These are phyloP conservation scores for Jimgerdemannia flammicorona DNA, from an alignment of 192 early-diverging fungal genomes.

Conservation along the genomic window DNA sequence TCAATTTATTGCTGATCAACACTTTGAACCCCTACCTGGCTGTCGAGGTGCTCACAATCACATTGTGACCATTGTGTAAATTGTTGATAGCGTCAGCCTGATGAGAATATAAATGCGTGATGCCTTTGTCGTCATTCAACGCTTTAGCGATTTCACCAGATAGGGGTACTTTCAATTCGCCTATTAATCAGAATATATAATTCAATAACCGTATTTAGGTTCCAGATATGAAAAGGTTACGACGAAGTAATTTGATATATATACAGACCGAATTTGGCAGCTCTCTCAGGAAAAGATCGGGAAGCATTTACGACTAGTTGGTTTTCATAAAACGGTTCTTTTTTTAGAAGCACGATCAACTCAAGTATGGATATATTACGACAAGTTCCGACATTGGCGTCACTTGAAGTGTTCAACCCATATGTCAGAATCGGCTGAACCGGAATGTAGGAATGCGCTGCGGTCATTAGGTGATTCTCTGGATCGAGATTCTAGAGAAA, in stretches of 20 bases:
- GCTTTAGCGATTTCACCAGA: slow-evolving; percentile 3
- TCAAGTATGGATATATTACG: slow-evolving; percentile 4
- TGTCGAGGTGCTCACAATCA: slow-evolving; percentile 70
- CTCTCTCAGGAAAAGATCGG: slow-evolving; percentile 12
- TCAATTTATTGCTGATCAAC: not conserved
- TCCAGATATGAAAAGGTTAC: not conserved
- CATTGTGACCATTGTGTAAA: slow-evolving; percentile 40
- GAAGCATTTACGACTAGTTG: slow-evolving; percentile 32
- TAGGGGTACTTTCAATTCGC: slow-evolving; percentile 14
- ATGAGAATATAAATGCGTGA: slow-evolving; percentile 62
- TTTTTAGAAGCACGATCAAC: slow-evolving; percentile 25
- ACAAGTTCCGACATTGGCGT: not conserved
- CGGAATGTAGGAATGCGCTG: not conserved
- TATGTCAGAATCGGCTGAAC: not conserved
- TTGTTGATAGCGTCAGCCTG: slow-evolving; percentile 63
- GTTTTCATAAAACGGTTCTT: slow-evolving; percentile 31
- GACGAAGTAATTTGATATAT: not conserved
- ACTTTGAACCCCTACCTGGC: slow-evolving; percentile 42
- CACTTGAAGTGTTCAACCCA: not conserved
- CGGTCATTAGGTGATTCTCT: not conserved
- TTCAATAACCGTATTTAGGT: not conserved
- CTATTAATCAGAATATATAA: not conserved
- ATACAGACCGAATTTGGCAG: not conserved
- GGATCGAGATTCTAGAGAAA: not conserved
- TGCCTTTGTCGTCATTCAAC: slow-evolving; percentile 9